Evolutionary conservation across 495 filamentous ascomycete genomes (phyloP), one percentile per base, ranked within the genome.

Genomic region (Neurospora sp.): DNA sequence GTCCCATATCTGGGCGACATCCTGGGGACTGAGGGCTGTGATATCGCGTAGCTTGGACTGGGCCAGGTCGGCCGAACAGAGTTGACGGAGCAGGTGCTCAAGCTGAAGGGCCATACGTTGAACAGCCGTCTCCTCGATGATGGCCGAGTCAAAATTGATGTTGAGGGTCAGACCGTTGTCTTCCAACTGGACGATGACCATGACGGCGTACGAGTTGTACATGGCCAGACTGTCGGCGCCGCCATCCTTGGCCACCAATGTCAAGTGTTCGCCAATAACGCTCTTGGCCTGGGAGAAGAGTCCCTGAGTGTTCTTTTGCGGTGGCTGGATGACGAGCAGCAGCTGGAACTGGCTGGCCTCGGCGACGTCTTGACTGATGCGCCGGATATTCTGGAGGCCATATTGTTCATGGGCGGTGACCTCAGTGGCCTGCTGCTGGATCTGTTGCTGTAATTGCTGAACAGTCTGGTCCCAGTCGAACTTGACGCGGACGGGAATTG

Each of bases 401-500:
- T 77, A 70, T 38, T 87, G 85, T 69, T 88, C 82, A 70, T 81
- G 83, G 4, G 80, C 70, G 27, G 83, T 82, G 72, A 85, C 81
- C 8, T 79, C 76, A 22, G 73, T 75, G 14, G 73, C 75, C 72
- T 82, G 77, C 6, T 69, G 39, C 53, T 87, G 85, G 2, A 86
- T 39, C 7, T 40, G 40, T 2, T 69, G n/a, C 41, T 81, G 65
- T 35, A 78, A 79, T 2, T 65, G 59, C 14, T 37, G 41, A 3
- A 79, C n/a, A 18, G 39, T 14, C 53, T 68, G 69, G 10, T 73
- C 73, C 22, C 48, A 41, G 35, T 68, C 48, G 5, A 80, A 27
- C 2, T 48, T 71, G 4, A 44, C 42, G 42, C 42, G 42, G 42
- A 44, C 42, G 10, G 90, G 90, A 0, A 90, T 77, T 0, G 90